These are phyloP conservation scores for Omphalotus olearius DNA, from an alignment of 1,284 basidiomycete genomes.

Conservation along the genomic window DNA sequence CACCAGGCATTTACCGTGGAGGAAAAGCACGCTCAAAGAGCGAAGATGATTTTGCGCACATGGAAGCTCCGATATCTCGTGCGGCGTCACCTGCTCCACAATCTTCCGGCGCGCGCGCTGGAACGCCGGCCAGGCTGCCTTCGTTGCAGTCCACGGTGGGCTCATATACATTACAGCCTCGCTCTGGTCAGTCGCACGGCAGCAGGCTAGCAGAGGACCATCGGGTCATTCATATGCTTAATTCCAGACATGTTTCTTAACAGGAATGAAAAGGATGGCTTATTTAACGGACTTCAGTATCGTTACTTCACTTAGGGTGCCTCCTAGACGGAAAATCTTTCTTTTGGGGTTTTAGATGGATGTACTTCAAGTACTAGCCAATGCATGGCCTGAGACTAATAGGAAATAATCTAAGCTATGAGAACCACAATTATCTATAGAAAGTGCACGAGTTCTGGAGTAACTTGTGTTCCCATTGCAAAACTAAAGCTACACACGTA, in stretches of 20 bases:
- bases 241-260: constrained; percentile 34
- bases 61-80: constrained; percentile 5
- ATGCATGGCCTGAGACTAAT: too few species aligned
- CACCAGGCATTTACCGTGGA: constrained; percentile 53
- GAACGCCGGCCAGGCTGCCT: constrained; percentile 25
- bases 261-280: too few species aligned
- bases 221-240: constrained; percentile 58
- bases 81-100: not conserved
- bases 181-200: constrained; percentile 22
- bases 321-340: too few species aligned
- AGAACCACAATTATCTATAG: too few species aligned
- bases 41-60: constrained; percentile 25
- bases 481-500: too few species aligned
- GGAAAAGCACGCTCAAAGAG: constrained; percentile 52
- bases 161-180: constrained; percentile 25
- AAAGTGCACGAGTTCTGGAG: too few species aligned
- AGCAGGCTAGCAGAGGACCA: constrained; percentile 55
- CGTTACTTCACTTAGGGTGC: too few species aligned
- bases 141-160: constrained; percentile 29
- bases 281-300: too few species aligned
- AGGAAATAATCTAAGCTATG: too few species aligned
- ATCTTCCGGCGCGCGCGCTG: constrained; percentile 4
- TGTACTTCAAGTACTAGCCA: too few species aligned
- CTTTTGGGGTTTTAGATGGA: too few species aligned
- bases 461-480: too few species aligned